Evolutionary conservation across 805 yeast genomes (phyloP).

Genomic region (Candida chilensis): DNA sequence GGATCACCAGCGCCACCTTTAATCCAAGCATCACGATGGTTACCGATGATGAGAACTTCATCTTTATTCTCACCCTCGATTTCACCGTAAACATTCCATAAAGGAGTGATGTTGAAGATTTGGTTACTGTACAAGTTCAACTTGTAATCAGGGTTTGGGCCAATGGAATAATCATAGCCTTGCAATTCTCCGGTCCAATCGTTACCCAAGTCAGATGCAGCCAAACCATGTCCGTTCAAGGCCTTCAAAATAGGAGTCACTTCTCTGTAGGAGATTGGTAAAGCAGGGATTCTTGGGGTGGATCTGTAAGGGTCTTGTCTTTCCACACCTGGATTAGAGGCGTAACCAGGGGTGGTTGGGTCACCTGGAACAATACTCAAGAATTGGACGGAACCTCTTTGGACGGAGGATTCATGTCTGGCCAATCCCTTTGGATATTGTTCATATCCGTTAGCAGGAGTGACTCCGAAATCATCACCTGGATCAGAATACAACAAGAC

Average conservation of each 20-base stretch:
- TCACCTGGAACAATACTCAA: constrained; percentile 62
- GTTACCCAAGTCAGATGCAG: constrained; percentile 23
- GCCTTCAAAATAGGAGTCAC: constrained; percentile 52
- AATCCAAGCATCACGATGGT: constrained; percentile 78
- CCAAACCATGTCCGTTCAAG: constrained; percentile 49
- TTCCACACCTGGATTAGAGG: constrained; percentile 40
- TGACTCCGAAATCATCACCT: constrained; percentile 46
- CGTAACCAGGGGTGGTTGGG: constrained; percentile 68
- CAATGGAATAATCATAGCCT: constrained; percentile 38
- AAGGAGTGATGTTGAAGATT: constrained; percentile 49
- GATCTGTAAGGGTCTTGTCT: constrained; percentile 38
- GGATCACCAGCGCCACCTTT: constrained; percentile 78
- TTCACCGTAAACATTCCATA: constrained; percentile 55
- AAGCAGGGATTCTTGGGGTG: constrained; percentile 60
- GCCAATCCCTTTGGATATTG: constrained; percentile 75
- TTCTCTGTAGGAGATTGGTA: constrained; percentile 60
- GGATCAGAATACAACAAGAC: constrained; percentile 67
- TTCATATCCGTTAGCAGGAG: constrained; percentile 46
- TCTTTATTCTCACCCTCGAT: constrained; percentile 43
- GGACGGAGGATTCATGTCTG: constrained; percentile 66
- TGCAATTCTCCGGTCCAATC: constrained; percentile 31
- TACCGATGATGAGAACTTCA: constrained; percentile 58
- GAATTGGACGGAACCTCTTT: constrained; percentile 68
- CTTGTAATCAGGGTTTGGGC: constrained; percentile 33
- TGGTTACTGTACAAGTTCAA: constrained; percentile 55